A percentile compares a stretch with the other conserved stretches of the same genome.
phyloP scores from a whole-genome alignment of 257 asterid species.

The Fraxinus pennsylvanica region DNA sequence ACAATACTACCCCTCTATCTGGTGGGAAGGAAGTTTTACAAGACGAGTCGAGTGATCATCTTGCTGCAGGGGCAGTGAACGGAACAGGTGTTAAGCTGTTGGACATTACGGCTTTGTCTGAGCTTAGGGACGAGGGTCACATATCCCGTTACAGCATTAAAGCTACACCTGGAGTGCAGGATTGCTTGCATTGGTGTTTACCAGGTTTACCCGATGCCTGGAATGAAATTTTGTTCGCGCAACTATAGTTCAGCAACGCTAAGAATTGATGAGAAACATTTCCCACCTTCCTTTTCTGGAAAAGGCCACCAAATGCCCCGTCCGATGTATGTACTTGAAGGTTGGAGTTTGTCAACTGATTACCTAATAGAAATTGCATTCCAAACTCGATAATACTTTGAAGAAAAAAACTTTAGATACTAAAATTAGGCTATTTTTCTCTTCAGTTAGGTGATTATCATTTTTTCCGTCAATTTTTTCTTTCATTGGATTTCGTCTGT shows the following conservation, averaged over 20 bases:
- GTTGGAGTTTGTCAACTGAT: neutral
- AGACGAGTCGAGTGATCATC: conserved; percentile 68
- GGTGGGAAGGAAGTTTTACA: conserved; percentile 64
- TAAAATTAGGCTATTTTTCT: neutral
- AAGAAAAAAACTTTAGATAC: neutral
- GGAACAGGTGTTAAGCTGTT: conserved; percentile 66
- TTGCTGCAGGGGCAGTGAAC: conserved; percentile 67
- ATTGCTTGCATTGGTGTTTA: conserved; percentile 97
- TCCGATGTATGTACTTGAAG: neutral
- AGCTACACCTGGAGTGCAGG: conserved; percentile 81
- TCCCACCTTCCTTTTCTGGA: neutral
- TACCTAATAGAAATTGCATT: neutral
- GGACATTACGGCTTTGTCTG: conserved; percentile 74
- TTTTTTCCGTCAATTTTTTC: neutral
- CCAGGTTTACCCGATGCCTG: conserved; percentile 94
- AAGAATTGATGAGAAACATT: neutral
- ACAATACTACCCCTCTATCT: conserved; percentile 68
- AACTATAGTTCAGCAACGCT: conserved; percentile 30
- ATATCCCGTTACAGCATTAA: conserved; percentile 80
- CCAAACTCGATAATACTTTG: neutral
- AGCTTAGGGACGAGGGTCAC: conserved; percentile 92
- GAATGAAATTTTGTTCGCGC: conserved; percentile 84
- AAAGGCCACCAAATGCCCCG: neutral
- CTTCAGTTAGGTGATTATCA: neutral
- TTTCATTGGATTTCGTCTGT: neutral